phyloP scores from a whole-genome alignment of 2,329 filamentous ascomycete genomes.

The Lithohypha guttulata region DNA sequence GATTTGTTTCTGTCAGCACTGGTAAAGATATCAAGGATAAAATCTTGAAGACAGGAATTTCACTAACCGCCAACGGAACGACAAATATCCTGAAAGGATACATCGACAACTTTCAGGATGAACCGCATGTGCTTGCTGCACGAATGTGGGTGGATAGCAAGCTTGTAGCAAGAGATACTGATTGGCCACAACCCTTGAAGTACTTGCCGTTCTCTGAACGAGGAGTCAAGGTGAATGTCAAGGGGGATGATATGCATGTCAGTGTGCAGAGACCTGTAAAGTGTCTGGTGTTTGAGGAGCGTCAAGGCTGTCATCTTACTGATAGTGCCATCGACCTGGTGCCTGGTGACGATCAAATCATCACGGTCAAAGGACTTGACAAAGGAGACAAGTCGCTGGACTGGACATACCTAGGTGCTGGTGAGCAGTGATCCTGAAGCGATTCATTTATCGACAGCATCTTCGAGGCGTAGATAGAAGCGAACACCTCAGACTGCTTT shows the following conservation, averaged over 20 bases:
- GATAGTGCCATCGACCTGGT: slow-evolving; percentile 50
- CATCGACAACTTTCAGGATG: slow-evolving; percentile 37
- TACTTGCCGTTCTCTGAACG: slow-evolving; percentile 45
- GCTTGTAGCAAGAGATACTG: slow-evolving; percentile 44
- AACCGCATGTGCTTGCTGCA: slow-evolving; percentile 44
- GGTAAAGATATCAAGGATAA: slow-evolving; percentile 45
- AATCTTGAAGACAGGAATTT: slow-evolving; percentile 38
- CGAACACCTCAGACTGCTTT: too few species aligned
- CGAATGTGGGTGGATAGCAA: slow-evolving; percentile 43
- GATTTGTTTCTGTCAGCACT: slow-evolving; percentile 44
- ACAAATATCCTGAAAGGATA: slow-evolving; percentile 42
- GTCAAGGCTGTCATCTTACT: slow-evolving; percentile 42
- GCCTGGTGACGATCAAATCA: slow-evolving; percentile 45
- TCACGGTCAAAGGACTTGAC: slow-evolving; percentile 23
- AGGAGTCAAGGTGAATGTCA: slow-evolving; percentile 31
- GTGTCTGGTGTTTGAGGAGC: slow-evolving; percentile 50
- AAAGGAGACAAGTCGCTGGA: slow-evolving; percentile 15
- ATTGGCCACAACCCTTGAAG: slow-evolving; percentile 53
- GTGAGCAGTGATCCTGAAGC: slow-evolving; percentile 19
- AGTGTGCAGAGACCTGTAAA: slow-evolving; percentile 45
- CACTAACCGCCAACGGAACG: slow-evolving; percentile 44
- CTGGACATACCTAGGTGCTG: slow-evolving; percentile 23
- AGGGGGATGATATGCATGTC: slow-evolving; percentile 35
- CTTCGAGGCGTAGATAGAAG: too few species aligned
- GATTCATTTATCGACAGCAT: too few species aligned